Percentiles rank a stretch among this genome's conserved stretches.
phyloP scores from a whole-genome alignment of 2,329 filamentous ascomycete species.

The Canariomyces notabilis region DNA sequence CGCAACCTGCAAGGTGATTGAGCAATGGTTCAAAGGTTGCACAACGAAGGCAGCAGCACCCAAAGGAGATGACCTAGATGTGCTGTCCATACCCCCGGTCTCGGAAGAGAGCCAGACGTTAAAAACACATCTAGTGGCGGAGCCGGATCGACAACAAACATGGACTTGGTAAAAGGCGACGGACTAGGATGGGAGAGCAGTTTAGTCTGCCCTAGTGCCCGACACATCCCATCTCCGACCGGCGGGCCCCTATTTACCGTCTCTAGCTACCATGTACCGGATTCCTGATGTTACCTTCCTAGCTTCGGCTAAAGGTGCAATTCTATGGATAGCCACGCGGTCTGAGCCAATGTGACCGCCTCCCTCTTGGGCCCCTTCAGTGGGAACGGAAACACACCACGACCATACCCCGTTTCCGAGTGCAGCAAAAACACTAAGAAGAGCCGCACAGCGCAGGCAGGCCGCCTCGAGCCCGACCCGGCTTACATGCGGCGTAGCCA shows the following conservation, averaged over 20 bases:
- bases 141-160: not conserved
- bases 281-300: not conserved
- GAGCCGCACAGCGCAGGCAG: not conserved
- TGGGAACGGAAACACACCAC: not conserved
- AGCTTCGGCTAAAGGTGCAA: not conserved
- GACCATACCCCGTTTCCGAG: not conserved
- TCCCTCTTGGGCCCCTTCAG: not conserved
- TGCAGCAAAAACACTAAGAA: not conserved
- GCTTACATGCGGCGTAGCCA: conserved; percentile 3
- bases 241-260: too few relatives aligned
- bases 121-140: not conserved
- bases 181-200: not conserved
- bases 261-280: not conserved
- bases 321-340: not conserved
- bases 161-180: not conserved
- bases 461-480: not conserved
- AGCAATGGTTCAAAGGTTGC: not conserved
- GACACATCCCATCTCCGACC: not conserved
- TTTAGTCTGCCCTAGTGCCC: not conserved
- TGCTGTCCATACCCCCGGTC: not conserved
- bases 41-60: not conserved
- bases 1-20: not conserved
- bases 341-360: not conserved
- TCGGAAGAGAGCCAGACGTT: not conserved
- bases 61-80: not conserved